phyloP scores from a whole-genome alignment of 345 rosid species.

The Sisymbrium altissimum region DNA sequence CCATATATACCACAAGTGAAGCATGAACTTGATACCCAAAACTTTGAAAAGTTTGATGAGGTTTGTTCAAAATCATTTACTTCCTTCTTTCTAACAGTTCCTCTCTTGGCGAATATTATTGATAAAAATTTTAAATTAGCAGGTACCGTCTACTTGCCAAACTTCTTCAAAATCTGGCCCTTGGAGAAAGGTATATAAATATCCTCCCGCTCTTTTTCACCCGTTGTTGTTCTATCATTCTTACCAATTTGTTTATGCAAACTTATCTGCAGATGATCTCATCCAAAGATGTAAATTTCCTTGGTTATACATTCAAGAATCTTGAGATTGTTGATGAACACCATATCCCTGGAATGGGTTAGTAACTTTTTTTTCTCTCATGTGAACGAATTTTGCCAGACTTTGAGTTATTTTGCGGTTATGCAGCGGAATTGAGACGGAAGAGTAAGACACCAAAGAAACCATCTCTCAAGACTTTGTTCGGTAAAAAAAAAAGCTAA shows the following conservation, averaged over 20 bases:
- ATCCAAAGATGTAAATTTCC: conserved; percentile 71
- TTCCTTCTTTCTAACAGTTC: not conserved
- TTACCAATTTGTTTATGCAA: not conserved
- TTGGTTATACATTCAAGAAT: conserved; percentile 80
- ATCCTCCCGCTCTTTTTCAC: not conserved
- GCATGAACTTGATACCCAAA: conserved; percentile 59
- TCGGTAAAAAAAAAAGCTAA: conserved; percentile 30
- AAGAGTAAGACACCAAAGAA: conserved; percentile 43
- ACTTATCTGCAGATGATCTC: conserved; percentile 60
- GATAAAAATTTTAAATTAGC: not conserved
- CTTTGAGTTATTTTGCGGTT: not conserved
- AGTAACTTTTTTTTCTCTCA: not conserved
- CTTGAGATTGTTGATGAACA: conserved; percentile 74
- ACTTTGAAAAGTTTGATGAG: conserved; percentile 75
- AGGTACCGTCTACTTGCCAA: conserved; percentile 33
- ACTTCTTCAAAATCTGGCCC: conserved; percentile 48
- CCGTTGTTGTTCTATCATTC: not conserved
- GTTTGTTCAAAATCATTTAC: conserved; percentile 26
- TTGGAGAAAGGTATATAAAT: conserved; percentile 52
- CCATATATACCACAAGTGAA: conserved; percentile 63
- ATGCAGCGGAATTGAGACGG: conserved; percentile 44
- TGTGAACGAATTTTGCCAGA: not conserved
- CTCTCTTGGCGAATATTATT: not conserved
- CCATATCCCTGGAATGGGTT: conserved; percentile 78
- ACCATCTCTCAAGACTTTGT: conserved; percentile 50